Conservation (phyloP, 2,329 filamentous ascomycete genomes). For the Dactylellina drechsleri region DNA sequence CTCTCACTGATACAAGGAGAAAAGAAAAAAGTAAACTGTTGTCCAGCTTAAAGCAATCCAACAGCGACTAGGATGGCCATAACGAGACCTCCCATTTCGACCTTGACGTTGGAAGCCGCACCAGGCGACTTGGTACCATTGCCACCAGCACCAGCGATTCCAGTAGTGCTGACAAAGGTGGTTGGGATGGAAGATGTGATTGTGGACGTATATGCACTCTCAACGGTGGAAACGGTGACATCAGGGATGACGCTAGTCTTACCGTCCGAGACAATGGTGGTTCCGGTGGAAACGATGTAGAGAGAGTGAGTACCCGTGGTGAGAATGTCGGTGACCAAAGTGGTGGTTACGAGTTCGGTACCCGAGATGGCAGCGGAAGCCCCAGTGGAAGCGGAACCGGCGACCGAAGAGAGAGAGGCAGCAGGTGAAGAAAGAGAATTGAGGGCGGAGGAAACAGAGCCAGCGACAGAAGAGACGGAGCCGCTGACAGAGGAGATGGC, state of each 20-base stretch:
- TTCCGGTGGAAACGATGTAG: conserved; percentile 42
- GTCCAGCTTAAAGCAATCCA: conserved; percentile 28
- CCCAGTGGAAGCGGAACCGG: conserved; percentile 29
- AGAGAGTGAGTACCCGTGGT: conserved; percentile 48
- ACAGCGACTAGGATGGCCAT: conserved; percentile 36
- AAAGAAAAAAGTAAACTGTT: background rate
- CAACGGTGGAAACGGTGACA: conserved; percentile 32
- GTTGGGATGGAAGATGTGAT: conserved; percentile 23
- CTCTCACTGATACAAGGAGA: background rate
- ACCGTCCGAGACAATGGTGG: conserved; percentile 37
- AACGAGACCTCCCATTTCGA: conserved; percentile 43
- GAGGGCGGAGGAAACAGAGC: conserved; percentile 33
- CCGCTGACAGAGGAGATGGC: conserved; percentile 28
- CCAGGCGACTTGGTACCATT: conserved; percentile 19
- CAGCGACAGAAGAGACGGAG: conserved; percentile 28
- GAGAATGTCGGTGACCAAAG: conserved; percentile 16
- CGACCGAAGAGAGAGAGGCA: conserved; percentile 27
- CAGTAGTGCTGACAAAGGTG: conserved; percentile 10
- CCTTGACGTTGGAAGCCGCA: conserved; percentile 48
- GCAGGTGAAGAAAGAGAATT: conserved; percentile 27
- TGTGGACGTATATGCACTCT: conserved; percentile 28
- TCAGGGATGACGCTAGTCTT: conserved; percentile 36
- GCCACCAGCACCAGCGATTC: background rate
- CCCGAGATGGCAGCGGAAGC: conserved; percentile 37
- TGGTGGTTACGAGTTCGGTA: conserved; percentile 37